Evolutionary conservation across 1,284 basidiomycete species (phyloP).

Genomic region (Cryptococcus sp.): DNA sequence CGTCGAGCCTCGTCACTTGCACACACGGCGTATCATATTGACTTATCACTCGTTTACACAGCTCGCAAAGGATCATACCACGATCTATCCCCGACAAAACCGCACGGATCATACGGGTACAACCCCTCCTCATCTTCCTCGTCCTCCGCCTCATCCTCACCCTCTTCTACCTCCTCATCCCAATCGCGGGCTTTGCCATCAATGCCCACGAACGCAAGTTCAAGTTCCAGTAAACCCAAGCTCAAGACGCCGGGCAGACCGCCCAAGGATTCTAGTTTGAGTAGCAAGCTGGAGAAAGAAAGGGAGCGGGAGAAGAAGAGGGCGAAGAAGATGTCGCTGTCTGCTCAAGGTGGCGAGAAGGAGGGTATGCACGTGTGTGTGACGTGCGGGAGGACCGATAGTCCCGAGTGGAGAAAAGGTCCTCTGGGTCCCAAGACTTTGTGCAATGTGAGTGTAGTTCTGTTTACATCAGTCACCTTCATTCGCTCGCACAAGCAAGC

Average conservation of each 20-base stretch:
- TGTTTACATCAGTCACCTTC: neutral
- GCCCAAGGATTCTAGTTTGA: constrained; percentile 19
- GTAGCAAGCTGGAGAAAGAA: constrained; percentile 10
- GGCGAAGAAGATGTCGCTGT: constrained; percentile 1
- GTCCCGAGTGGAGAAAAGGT: constrained; percentile 54
- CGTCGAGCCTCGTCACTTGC: neutral
- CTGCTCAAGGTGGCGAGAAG: constrained; percentile 16
- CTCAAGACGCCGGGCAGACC: constrained; percentile 16
- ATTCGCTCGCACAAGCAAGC: neutral
- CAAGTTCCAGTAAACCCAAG: constrained; percentile 4
- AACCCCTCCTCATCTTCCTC: constrained; percentile 19
- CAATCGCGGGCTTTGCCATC: constrained; percentile 10
- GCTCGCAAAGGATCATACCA: constrained; percentile 14
- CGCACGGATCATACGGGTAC: constrained; percentile 1
- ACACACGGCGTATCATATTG: too few relatives aligned
- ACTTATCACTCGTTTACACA: neutral
- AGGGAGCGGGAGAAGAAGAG: neutral
- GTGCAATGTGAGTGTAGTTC: constrained; percentile 46
- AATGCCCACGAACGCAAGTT: neutral
- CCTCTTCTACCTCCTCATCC: constrained; percentile 20
- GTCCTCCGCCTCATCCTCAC: constrained; percentile 8
- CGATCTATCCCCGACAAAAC: constrained; percentile 12
- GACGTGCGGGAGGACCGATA: constrained; percentile 52
- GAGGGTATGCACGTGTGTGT: constrained; percentile 50
- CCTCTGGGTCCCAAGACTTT: constrained; percentile 53